These are phyloP conservation scores for Talaromyces sp. DNA, from an alignment of 2,329 filamentous ascomycete genomes.

Conservation along the genomic window DNA sequence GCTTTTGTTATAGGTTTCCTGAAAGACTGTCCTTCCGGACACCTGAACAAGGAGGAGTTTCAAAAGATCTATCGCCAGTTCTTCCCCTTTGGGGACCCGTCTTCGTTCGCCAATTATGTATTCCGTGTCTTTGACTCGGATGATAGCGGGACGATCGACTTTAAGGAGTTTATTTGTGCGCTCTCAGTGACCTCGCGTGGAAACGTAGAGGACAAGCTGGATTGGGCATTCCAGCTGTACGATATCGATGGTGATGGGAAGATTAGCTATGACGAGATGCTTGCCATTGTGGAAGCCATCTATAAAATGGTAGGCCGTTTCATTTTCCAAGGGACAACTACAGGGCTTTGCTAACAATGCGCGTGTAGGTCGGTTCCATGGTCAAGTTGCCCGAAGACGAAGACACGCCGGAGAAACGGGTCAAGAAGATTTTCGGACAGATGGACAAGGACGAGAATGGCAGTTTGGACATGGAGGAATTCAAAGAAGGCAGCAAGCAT, in stretches of 20 bases:
- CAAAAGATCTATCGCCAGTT: constrained; percentile 99
- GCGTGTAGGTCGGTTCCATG: constrained; percentile 84
- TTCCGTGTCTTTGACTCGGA: constrained; percentile 99
- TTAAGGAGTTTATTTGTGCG: constrained; percentile 99
- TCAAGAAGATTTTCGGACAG: constrained; percentile 98
- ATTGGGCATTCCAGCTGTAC: constrained; percentile 99
- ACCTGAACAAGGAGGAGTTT: constrained; percentile 96
- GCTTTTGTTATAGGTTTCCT: constrained; percentile 67
- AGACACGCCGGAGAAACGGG: constrained; percentile 97
- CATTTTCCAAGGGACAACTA: constrained; percentile 2
- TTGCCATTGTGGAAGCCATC: constrained; percentile 96
- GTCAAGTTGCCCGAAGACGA: constrained; percentile 98
- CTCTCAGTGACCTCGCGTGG: constrained; percentile 93
- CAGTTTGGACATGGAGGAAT: constrained; percentile 92
- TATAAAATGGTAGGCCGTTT: constrained; percentile 84
- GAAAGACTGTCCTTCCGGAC: constrained; percentile 95
- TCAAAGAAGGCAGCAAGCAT: constrained; percentile 98
- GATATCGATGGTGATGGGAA: constrained; percentile 98
- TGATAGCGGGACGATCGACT: constrained; percentile 95
- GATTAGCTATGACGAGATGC: constrained; percentile 99
- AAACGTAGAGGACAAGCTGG: constrained; percentile 98
- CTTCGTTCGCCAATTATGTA: constrained; percentile 96
- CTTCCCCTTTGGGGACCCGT: constrained; percentile 97
- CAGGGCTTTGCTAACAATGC: constrained; percentile 8
- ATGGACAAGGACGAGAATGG: constrained; percentile 99